phyloP scores from a whole-genome alignment of 805 yeast species.

The Candida nanaspora region DNA sequence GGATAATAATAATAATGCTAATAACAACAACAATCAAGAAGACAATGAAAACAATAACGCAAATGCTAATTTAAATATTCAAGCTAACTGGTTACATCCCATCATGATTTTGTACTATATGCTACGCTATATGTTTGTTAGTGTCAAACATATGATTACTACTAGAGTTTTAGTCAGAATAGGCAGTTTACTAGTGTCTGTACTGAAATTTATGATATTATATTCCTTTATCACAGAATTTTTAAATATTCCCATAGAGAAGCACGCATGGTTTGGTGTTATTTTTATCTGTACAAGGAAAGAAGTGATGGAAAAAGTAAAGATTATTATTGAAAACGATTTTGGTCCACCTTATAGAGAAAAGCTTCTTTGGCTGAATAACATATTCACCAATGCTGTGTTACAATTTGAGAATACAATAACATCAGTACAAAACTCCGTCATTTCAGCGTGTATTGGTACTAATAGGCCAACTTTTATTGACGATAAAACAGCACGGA shows the following conservation, averaged over 20 bases:
- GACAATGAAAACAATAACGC: neutral
- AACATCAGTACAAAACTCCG: too few relatives aligned
- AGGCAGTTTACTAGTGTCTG: neutral
- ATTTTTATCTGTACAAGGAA: neutral
- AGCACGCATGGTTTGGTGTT: too few relatives aligned
- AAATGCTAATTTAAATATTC: neutral
- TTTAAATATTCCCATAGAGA: neutral
- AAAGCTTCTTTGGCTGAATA: too few relatives aligned
- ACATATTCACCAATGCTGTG: too few relatives aligned
- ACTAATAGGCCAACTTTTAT: slow-evolving; percentile 6
- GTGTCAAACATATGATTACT: neutral
- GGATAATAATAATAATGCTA: neutral
- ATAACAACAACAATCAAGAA: neutral
- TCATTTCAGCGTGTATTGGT: slow-evolving; percentile 6
- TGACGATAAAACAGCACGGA: too few relatives aligned
- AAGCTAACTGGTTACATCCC: neutral
- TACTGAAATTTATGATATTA: neutral
- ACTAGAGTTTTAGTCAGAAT: neutral
- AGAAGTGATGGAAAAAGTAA: neutral
- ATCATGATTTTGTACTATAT: neutral
- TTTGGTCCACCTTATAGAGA: slow-evolving; percentile 1
- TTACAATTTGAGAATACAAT: neutral
- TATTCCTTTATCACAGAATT: neutral
- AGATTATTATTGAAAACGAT: slow-evolving; percentile 4
- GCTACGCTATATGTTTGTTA: neutral